phyloP scores from a whole-genome alignment of 1,284 basidiomycete genomes.

The Ceratobasidium sp. region DNA sequence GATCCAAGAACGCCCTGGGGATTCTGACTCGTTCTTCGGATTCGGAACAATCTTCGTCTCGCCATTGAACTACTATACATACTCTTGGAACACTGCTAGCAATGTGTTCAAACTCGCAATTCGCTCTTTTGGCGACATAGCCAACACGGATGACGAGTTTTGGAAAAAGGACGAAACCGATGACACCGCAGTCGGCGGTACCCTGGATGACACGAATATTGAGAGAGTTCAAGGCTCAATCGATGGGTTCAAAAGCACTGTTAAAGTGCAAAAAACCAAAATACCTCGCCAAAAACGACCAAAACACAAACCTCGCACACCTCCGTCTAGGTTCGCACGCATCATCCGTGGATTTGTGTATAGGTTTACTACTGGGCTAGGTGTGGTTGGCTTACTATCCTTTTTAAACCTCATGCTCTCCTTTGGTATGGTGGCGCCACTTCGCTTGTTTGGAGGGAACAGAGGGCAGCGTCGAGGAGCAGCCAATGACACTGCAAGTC shows the following conservation, averaged over 20 bases:
- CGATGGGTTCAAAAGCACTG: constrained; percentile 32
- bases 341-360: constrained; percentile 61
- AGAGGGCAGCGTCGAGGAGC: constrained; percentile 62
- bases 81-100: constrained; percentile 59
- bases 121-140: constrained; percentile 54
- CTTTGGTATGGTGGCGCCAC: constrained; percentile 42
- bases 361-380: constrained; percentile 74
- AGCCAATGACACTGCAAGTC: constrained; percentile 59
- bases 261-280: constrained; percentile 29
- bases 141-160: constrained; percentile 20
- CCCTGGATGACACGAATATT: constrained; percentile 24
- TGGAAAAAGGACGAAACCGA: constrained; percentile 29
- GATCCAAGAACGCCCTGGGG: constrained; percentile 12
- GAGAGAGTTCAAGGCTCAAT: constrained; percentile 18
- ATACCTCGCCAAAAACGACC: not conserved
- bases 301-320: constrained; percentile 21
- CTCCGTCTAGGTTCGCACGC: constrained; percentile 20
- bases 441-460: constrained; percentile 57
- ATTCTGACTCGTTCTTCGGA: constrained; percentile 56
- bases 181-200: constrained; percentile 11
- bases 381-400: constrained; percentile 76
- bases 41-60: constrained; percentile 54
- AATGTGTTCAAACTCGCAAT: constrained; percentile 70
- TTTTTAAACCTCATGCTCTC: constrained; percentile 59
- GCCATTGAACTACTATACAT: constrained; percentile 55